Evolutionary conservation across 805 yeast genomes (phyloP).

Genomic region (Ogataea glucozyma): DNA sequence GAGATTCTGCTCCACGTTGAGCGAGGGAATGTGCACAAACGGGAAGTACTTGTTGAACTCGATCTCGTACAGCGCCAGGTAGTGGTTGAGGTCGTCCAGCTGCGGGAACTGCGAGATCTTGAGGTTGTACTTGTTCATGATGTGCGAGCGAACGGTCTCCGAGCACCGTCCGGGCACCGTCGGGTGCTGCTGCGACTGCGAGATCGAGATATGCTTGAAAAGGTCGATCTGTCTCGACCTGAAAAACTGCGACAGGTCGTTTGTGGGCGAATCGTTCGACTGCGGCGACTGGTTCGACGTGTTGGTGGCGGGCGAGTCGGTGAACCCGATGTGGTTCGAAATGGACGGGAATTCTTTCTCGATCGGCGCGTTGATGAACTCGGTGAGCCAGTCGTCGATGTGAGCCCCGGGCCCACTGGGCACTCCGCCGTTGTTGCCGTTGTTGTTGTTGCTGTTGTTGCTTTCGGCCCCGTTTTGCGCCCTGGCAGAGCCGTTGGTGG

Average conservation of each 20-base stretch:
- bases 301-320: conserved; percentile 38
- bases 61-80: conserved; percentile 68
- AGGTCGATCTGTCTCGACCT: conserved; percentile 67
- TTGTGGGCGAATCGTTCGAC: conserved; percentile 32
- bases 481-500: neutral
- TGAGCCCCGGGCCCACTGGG: conserved; percentile 6
- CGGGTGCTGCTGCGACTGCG: conserved; percentile 32
- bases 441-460: neutral
- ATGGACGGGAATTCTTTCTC: conserved; percentile 55
- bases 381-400: conserved; percentile 63
- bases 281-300: conserved; percentile 35
- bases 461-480: neutral
- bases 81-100: conserved; percentile 72
- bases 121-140: conserved; percentile 55
- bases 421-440: conserved; percentile 9
- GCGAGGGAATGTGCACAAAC: conserved; percentile 73
- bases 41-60: conserved; percentile 85
- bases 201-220: conserved; percentile 46
- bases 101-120: conserved; percentile 68
- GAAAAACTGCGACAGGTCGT: conserved; percentile 61
- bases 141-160: conserved; percentile 52
- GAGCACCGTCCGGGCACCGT: conserved; percentile 42
- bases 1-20: conserved; percentile 48
- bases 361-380: conserved; percentile 66
- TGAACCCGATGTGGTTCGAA: conserved; percentile 62